Evolutionary conservation across 2,329 filamentous ascomycete genomes (phyloP).

Genomic region (Cryphonectria carpinicola): DNA sequence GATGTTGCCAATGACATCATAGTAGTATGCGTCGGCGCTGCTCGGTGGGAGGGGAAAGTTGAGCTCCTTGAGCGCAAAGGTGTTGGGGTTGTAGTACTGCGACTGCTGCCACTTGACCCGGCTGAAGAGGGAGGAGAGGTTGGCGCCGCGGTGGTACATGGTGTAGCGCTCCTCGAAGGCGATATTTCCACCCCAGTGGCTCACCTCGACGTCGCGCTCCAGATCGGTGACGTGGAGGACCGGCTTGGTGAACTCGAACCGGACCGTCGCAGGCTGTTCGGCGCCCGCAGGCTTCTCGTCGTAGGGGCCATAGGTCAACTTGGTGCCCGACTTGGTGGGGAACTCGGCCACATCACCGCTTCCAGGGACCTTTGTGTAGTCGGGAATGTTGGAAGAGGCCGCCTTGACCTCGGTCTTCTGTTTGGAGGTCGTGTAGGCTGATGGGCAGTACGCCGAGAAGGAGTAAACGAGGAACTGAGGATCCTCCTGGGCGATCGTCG

Average conservation of each 20-base stretch:
- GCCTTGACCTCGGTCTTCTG: conserved; percentile 98
- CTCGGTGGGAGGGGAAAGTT: conserved; percentile 79
- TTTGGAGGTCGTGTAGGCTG: conserved; percentile 82
- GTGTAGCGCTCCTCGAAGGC: conserved; percentile 94
- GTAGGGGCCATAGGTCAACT: conserved; percentile 90
- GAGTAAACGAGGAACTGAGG: conserved; percentile 85
- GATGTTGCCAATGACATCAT: conserved; percentile 94
- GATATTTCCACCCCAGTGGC: conserved; percentile 96
- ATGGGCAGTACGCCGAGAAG: conserved; percentile 84
- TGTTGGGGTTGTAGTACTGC: conserved; percentile 76
- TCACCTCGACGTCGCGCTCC: conserved; percentile 92
- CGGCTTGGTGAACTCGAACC: conserved; percentile 95
- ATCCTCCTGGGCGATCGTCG: conserved; percentile 79
- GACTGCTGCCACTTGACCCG: conserved; percentile 75
- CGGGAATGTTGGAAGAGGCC: conserved; percentile 74
- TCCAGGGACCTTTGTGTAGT: conserved; percentile 77
- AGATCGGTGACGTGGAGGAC: conserved; percentile 77
- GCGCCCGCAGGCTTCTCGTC: conserved; percentile 79
- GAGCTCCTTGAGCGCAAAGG: conserved; percentile 79
- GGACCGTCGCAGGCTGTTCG: conserved; percentile 71
- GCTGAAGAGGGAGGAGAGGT: conserved; percentile 72
- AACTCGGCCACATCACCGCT: conserved; percentile 63
- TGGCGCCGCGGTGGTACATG: conserved; percentile 83
- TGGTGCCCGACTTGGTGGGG: conserved; percentile 81
- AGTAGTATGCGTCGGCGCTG: conserved; percentile 88